Base-by-base conservation (phyloP, 345 rosid genomes). In the Brassica juncea region DNA sequence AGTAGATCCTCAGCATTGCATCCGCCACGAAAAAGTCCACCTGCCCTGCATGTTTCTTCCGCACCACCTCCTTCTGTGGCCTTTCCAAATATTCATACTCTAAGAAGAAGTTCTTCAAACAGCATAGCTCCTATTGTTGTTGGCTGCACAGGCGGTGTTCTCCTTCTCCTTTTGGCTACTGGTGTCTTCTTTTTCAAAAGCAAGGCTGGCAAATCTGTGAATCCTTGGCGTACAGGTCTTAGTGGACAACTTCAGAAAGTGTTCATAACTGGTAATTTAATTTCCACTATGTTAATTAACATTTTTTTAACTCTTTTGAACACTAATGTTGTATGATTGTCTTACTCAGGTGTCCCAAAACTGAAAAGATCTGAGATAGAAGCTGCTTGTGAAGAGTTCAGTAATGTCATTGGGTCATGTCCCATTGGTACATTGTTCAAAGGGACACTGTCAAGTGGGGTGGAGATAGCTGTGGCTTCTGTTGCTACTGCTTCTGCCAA, bases 351-450 rank as follows among this genome's bases (percentile, higher is more conserved):
- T 54, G 60, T 54, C 60, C 60, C 60, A 54, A 54, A 54, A 54
- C 60, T 54, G 10, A 54, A 16, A 54, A 54, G 60, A 15, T 54
- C 60, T 54, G 60, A 54, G 25, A 54, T 54, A 6, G 60, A 54
- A 54, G 25, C 60, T 54, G 60, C 60, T 0, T 54, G 60, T 54
- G 60, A 54, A 54, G 60, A 54, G 23, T 54, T 54, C 60, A 54
- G 60, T 54, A 54, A 54, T 54, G 60, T 54, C 3, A 54, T 54
- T 54, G 60, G 60, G 9, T 54, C 60, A 15, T 54, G 60, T 54
- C 60, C 60, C 60, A 54, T 54, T 54, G 60, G 60, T 16, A 54
- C 60, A 54, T 54, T 54, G 60, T 54, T 54, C 60, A 54, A 54
- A 54, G 60, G 60, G 10, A 54, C 60, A 54, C 9, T 54, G 7